phyloP scores from a whole-genome alignment of 305 asterid species.

The Euphrasia arctica region DNA sequence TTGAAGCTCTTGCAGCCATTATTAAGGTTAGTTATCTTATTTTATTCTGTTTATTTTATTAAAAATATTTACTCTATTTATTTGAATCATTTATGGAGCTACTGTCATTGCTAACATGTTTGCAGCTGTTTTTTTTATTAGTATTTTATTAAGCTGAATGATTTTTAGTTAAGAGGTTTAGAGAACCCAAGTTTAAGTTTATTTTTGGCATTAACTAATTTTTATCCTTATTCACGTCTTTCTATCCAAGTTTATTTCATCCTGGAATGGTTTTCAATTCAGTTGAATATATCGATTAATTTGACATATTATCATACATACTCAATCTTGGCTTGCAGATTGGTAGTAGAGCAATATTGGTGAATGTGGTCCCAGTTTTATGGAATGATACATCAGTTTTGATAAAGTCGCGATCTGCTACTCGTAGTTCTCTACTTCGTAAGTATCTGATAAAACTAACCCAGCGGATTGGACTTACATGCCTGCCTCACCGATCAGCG shows the following conservation, averaged over 20 bases:
- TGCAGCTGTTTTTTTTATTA: conserved; percentile 13
- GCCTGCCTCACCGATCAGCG: conserved; percentile 78
- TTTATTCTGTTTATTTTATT: conserved; percentile 16
- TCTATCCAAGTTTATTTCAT: neutral
- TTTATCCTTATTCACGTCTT: neutral
- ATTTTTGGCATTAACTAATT: neutral
- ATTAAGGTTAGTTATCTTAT: conserved; percentile 53
- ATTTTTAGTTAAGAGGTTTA: neutral
- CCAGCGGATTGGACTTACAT: conserved; percentile 80
- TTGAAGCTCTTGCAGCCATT: conserved; percentile 83
- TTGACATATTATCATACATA: conserved; percentile 1
- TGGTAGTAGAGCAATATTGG: conserved; percentile 68
- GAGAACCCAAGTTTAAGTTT: neutral
- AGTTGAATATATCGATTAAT: neutral
- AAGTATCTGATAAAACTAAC: conserved; percentile 85
- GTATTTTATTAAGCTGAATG: conserved; percentile 4
- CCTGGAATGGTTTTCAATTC: neutral
- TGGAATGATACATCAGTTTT: conserved; percentile 71
- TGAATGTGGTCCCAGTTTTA: conserved; percentile 61
- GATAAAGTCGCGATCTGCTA: conserved; percentile 68
- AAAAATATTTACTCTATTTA: no score
- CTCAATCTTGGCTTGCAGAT: conserved; percentile 44
- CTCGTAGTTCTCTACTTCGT: conserved; percentile 91
- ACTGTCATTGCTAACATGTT: conserved; percentile 10
- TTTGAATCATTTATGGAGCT: neutral